Conservation (phyloP, 148 eudicot genomes). For the Rhododendron simsii region DNA sequence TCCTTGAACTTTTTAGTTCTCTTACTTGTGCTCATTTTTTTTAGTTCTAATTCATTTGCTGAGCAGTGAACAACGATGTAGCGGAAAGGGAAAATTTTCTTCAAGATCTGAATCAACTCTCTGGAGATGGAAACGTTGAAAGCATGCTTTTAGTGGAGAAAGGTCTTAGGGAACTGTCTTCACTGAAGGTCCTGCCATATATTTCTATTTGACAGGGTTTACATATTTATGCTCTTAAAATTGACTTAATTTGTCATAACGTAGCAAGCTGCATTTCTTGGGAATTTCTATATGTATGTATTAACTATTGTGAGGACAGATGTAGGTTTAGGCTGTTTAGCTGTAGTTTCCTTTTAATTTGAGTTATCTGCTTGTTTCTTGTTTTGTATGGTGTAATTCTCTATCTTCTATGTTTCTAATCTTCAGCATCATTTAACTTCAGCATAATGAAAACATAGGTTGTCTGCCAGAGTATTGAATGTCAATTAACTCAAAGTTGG, state of each 20-base stretch:
- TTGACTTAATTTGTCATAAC: neutral
- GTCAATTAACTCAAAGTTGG: neutral
- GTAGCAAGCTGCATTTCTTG: neutral
- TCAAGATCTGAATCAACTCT: slow-evolving; percentile 31
- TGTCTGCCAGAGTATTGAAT: neutral
- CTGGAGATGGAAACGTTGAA: slow-evolving; percentile 64
- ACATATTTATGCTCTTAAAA: neutral
- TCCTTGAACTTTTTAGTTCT: neutral
- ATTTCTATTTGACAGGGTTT: neutral
- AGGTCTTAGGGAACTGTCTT: slow-evolving; percentile 76
- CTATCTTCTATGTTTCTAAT: neutral
- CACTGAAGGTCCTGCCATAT: slow-evolving; percentile 55
- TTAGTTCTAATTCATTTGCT: slow-evolving; percentile 12
- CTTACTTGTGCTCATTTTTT: neutral
- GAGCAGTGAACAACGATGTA: slow-evolving; percentile 44
- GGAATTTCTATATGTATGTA: neutral
- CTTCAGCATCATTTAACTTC: neutral
- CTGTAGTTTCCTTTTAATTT: neutral
- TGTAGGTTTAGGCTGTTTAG: neutral
- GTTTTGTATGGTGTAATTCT: neutral
- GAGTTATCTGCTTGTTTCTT: neutral
- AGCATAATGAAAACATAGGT: neutral
- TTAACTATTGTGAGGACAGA: neutral
- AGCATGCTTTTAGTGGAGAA: slow-evolving; percentile 92
- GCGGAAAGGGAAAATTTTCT: slow-evolving; percentile 43